These are phyloP conservation scores for Kalmusia sp. DNA, from an alignment of 2,329 filamentous ascomycete species.

Conservation along the genomic window DNA sequence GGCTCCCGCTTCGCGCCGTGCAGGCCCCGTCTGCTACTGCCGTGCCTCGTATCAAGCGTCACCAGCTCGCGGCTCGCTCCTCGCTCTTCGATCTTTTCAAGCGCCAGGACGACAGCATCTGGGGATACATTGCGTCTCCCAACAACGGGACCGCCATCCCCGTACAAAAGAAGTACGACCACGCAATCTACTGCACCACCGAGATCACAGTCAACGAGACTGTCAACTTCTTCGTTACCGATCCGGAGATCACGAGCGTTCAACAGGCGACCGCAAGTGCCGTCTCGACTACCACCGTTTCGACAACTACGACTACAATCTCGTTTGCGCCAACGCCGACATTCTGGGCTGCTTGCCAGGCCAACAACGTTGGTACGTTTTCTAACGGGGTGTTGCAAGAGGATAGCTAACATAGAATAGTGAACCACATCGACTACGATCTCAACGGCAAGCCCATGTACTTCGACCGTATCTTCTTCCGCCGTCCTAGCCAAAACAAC, in stretches of 20 bases:
- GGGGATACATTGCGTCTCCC: conserved; percentile 22
- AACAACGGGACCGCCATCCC: conserved; percentile 12
- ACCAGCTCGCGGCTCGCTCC: conserved; percentile 11
- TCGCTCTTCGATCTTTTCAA: conserved; percentile 15
- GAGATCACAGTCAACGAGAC: conserved; percentile 21
- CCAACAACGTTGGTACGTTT: conserved; percentile 34
- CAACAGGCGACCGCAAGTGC: conserved; percentile 20
- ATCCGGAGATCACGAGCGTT: conserved; percentile 18
- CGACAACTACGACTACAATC: conserved; percentile 22
- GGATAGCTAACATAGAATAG: conserved; percentile 13
- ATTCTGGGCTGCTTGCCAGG: conserved; percentile 28
- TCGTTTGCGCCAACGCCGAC: conserved; percentile 20
- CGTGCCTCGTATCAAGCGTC: conserved; percentile 28
- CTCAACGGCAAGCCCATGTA: conserved; percentile 18
- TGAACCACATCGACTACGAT: conserved; percentile 25
- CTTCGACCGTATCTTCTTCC: conserved; percentile 33
- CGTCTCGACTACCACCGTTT: conserved; percentile 23
- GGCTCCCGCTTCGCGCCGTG: conserved; percentile 21
- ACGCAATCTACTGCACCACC: conserved; percentile 23
- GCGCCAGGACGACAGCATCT: conserved; percentile 24
- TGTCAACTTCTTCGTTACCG: conserved; percentile 16
- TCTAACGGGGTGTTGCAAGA: background rate
- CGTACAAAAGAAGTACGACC: conserved; percentile 12
- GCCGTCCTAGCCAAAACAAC: conserved; percentile 22
- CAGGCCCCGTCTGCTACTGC: conserved; percentile 12